Conservation (phyloP, 2,329 filamentous ascomycete genomes). For the Cladosporium sp. region DNA sequence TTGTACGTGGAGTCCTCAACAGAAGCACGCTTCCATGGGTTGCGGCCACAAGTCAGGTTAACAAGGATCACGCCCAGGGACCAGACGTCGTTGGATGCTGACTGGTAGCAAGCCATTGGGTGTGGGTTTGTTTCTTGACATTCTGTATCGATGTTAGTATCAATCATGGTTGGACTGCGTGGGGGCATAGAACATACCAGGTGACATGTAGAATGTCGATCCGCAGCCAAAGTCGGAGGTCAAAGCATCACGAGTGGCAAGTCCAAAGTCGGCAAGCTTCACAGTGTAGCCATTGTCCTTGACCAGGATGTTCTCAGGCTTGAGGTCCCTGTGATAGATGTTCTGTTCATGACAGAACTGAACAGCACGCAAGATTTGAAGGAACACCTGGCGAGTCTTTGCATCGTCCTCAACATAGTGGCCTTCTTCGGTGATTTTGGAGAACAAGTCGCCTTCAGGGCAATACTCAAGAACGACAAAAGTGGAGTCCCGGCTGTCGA, state of each 20-base stretch:
- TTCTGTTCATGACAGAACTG: conserved; percentile 88
- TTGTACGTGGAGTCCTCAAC: conserved; percentile 91
- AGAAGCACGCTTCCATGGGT: conserved; percentile 97
- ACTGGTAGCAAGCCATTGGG: conserved; percentile 74
- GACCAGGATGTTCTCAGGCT: conserved; percentile 96
- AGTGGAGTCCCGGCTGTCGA: conserved; percentile 87
- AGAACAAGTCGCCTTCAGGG: conserved; percentile 93
- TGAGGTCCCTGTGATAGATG: conserved; percentile 95
- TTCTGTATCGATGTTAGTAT: conserved; percentile 55
- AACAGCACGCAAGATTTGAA: conserved; percentile 95
- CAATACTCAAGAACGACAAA: conserved; percentile 97
- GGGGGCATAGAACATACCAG: conserved; percentile 59
- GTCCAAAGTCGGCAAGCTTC: conserved; percentile 95
- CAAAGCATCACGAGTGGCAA: conserved; percentile 77
- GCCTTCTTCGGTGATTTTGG: conserved; percentile 92
- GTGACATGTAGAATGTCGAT: conserved; percentile 99
- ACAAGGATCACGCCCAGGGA: conserved; percentile 96
- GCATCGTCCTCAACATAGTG: conserved; percentile 91
- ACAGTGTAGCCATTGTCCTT: conserved; percentile 82
- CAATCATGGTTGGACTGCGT: conserved; percentile 12
- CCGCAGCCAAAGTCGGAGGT: conserved; percentile 97
- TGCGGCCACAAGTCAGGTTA: conserved; percentile 95
- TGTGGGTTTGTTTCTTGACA: conserved; percentile 74
- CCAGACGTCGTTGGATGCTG: conserved; percentile 95
- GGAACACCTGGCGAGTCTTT: conserved; percentile 79